Percentiles rank a stretch among this genome's conserved stretches.
phyloP scores from a whole-genome alignment of 306 rosid species.

The Castanea crenata region DNA sequence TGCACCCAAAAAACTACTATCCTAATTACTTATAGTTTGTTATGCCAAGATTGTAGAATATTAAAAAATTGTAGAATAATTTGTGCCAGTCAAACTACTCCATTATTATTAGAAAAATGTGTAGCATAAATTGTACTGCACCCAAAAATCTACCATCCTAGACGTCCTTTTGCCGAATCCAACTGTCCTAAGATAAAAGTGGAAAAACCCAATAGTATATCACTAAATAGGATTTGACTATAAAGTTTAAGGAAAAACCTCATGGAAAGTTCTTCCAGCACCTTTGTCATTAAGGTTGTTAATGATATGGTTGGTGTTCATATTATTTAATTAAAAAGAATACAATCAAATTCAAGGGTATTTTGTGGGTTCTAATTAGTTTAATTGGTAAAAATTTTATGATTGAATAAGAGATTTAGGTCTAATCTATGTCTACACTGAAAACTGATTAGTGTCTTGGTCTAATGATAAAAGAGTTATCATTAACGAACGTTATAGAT shows the following conservation, averaged over 20 bases:
- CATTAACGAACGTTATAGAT: rapidly evolving
- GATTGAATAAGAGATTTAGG: too few relatives aligned
- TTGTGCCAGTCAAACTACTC: too few relatives aligned
- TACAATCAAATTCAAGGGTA: not conserved
- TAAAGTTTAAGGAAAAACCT: not conserved
- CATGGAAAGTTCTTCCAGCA: not conserved
- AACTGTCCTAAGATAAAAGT: not conserved
- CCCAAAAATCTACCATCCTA: not conserved
- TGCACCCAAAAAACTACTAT: too few relatives aligned
- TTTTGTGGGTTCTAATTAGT: too few relatives aligned
- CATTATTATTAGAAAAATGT: too few relatives aligned
- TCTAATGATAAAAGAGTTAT: too few relatives aligned
- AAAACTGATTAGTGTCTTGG: rapidly evolving
- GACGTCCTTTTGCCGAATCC: not conserved
- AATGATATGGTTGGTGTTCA: not conserved
- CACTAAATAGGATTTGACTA: too few relatives aligned
- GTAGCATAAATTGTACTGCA: not conserved
- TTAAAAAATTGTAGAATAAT: too few relatives aligned
- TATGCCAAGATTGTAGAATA: too few relatives aligned
- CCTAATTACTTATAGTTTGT: too few relatives aligned
- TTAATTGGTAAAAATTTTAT: rapidly evolving
- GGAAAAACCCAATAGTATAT: too few relatives aligned
- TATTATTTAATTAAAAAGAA: not conserved
- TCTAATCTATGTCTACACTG: rapidly evolving
- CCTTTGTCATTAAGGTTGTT: not conserved